A percentile compares a stretch with the other conserved stretches of the same genome.
phyloP scores from a whole-genome alignment of 2,329 filamentous ascomycete genomes.

The Lachnellula suecica region DNA sequence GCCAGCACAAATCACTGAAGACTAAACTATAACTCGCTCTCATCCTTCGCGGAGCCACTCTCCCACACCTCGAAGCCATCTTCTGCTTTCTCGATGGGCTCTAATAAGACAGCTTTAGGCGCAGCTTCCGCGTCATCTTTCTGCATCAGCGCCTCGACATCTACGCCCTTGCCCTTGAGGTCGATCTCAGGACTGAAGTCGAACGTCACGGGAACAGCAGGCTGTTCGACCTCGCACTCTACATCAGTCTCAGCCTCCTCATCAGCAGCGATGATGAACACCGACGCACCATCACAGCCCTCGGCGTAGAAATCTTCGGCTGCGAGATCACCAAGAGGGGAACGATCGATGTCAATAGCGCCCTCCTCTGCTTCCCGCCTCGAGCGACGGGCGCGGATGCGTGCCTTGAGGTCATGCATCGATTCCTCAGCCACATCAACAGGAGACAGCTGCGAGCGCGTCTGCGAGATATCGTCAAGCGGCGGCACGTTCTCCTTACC shows the following conservation, averaged over 20 bases:
- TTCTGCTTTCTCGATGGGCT: constrained; percentile 57
- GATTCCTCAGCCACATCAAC: constrained; percentile 22
- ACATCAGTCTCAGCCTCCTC: constrained; percentile 15
- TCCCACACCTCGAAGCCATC: constrained; percentile 70
- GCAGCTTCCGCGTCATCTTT: constrained; percentile 37
- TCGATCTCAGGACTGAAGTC: constrained; percentile 28
- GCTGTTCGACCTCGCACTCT: background rate
- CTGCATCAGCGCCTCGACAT: constrained; percentile 38
- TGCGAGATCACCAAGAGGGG: constrained; percentile 66
- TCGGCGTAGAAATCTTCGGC: constrained; percentile 66
- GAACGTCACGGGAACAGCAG: constrained; percentile 15
- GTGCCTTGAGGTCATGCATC: constrained; percentile 30
- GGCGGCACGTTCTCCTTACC: constrained; percentile 96
- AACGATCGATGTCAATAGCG: constrained; percentile 62
- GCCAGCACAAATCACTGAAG: too few species aligned
- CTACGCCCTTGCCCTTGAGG: constrained; percentile 32
- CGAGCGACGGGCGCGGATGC: constrained; percentile 32
- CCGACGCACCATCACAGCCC: constrained; percentile 61
- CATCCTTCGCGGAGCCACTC: too few species aligned
- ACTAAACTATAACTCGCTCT: too few species aligned
- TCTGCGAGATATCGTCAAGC: constrained; percentile 61
- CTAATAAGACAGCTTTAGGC: constrained; percentile 47
- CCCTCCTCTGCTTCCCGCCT: constrained; percentile 48
- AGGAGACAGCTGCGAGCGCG: constrained; percentile 31
- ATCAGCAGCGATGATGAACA: constrained; percentile 60